Conservation (phyloP, 345 rosid genomes). For the Noccaea caerulescens region DNA sequence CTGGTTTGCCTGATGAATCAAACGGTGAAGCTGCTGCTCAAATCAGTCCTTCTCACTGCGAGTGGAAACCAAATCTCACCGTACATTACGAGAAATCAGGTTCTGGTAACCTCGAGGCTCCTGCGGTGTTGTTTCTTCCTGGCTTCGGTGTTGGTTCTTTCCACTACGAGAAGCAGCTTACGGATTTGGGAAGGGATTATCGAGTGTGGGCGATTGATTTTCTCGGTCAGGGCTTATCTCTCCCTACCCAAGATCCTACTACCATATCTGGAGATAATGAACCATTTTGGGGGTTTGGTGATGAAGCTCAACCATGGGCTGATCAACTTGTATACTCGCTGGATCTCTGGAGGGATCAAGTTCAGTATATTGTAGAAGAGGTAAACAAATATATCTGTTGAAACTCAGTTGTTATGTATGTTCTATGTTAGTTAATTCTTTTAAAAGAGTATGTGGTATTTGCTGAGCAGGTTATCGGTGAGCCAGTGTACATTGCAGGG, state of each 20-base stretch:
- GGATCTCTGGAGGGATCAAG: conserved; percentile 92
- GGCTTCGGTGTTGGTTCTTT: conserved; percentile 98
- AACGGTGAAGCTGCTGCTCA: conserved; percentile 60
- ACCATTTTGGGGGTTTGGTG: conserved; percentile 84
- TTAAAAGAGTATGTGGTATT: too few species aligned
- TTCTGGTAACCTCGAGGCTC: conserved; percentile 63
- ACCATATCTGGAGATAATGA: conserved; percentile 39
- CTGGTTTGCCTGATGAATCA: conserved; percentile 70
- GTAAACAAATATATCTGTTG: conserved; percentile 41
- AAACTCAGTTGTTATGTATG: neutral
- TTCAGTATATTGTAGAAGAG: conserved; percentile 75
- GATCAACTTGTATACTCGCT: conserved; percentile 71
- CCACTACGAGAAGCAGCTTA: conserved; percentile 91
- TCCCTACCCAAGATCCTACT: conserved; percentile 82
- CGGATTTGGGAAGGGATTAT: conserved; percentile 82
- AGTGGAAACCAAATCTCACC: conserved; percentile 82
- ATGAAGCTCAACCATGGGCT: conserved; percentile 82
- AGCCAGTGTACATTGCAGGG: conserved; percentile 88
- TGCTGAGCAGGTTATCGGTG: conserved; percentile 72
- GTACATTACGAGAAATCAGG: conserved; percentile 85
- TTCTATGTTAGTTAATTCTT: neutral
- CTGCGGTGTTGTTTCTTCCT: conserved; percentile 83
- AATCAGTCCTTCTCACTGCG: conserved; percentile 62
- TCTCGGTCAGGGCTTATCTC: conserved; percentile 89
- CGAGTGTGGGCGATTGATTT: conserved; percentile 98